Base-by-base conservation (phyloP, 176 grass and related monocot species). In the Bothriochloa decipiens region DNA sequence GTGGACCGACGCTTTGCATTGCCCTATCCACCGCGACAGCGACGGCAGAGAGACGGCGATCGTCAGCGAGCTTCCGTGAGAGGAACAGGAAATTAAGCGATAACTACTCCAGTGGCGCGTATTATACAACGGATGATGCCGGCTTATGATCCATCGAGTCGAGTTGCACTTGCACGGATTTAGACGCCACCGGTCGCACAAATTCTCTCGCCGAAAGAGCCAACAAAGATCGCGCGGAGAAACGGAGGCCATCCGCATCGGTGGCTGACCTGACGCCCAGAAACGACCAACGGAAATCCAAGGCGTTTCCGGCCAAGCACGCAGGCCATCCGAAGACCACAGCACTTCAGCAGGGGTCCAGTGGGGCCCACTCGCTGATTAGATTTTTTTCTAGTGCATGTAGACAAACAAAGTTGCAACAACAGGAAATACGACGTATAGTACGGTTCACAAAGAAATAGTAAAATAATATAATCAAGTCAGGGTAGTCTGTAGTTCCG, bases 11-110 rank as follows among this genome's bases (percentile, higher is more conserved):
- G 23, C 70, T 28, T 46, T 11, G 3, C 68, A 10, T 45, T 45
- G 70, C 43, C 71, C 49, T 74, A 74, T 74, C 72, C 72, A 52
- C 8, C 3, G 72, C 72, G 72, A 74, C 25, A 74, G 72, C 45
- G 71, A 74, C 45, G 15, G 71, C 43, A 74, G 43, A 4, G 7
- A 29, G 41, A 47, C 26, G 36, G 18, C 71, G 42, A 47, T 45
- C 8, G 36, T n/a, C n/a, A 40, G 12, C 22, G 0, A 42, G 70
- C 23, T 29, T 47, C 70, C 42, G 25, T 10, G 42, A 25, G 22
- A 43, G 69, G n/a, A 72, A 27, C 69, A 45, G n/a, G 26, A 11
- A 52, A 52, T 32, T 2, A 18, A 3, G 45, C 26, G 72, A 50
- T 52, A 74, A 52, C 45, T 32, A 27, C 60, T 12, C 25, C 22